Evolutionary conservation across 441 rosid species (phyloP), one percentile per base, ranked within the genome.

Genomic region (Viola pubescens): DNA sequence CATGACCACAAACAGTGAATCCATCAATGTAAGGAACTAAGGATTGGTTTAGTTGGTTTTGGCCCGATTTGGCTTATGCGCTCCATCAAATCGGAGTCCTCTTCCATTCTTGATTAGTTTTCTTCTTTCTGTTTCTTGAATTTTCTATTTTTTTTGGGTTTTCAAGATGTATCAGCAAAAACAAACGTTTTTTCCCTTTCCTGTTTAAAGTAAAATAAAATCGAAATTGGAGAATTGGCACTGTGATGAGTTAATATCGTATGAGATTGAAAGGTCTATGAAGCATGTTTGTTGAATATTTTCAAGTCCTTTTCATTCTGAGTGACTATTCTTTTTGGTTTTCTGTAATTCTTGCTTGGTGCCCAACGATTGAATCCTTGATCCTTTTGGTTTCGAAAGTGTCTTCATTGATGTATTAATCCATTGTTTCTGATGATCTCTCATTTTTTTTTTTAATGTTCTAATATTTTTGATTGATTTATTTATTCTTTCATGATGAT

Each of bases 341-440:
- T 54, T 54, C 40, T 52, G 12, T 5, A 52, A 1, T 19, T 9
- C 10, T 10, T 52, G 40, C 41, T 10, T 52, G 40, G n/a, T 3
- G 9, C 3, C 10, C 7, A 11, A 16, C 0, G n/a, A 8, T 41
- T 2, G 26, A 19, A 19, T 19, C n/a, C n/a, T n/a, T n/a, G n/a
- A n/a, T n/a, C n/a, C n/a, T n/a, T n/a, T n/a, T n/a, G n/a, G n/a
- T n/a, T n/a, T n/a, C n/a, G n/a, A n/a, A 2, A 10, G 73, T 75
- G 76, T 80, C 66, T 13, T 14, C 9, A n/a, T 12, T 78, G 85
- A 80, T 79, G 79, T 50, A 63, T 4, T 50, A n/a, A 74, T 82
- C 88, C 82, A 67, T 48, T 66, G 6, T 57, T 65, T 73, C 88
- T 82, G 83, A 78, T 80, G 83, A 48, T 65, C 65, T 63, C 46